Conservation (phyloP, 768 basidiomycete species). For the Hygrocybe coccinea region DNA sequence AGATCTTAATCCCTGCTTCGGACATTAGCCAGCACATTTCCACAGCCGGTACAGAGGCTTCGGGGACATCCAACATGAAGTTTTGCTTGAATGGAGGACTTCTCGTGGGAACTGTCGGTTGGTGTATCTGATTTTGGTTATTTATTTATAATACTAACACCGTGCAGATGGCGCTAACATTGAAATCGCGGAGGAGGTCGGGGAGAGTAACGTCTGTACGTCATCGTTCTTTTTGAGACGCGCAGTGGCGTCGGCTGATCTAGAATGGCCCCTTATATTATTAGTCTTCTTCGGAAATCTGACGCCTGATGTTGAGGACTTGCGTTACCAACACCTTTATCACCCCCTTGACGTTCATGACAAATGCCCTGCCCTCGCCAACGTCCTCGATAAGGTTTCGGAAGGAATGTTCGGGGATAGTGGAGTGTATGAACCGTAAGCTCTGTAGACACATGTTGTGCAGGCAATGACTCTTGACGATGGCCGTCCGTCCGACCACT, state of each 20-base stretch:
- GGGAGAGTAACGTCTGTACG: conserved; percentile 87
- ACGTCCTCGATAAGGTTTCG: conserved; percentile 73
- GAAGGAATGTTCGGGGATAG: conserved; percentile 77
- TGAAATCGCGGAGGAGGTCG: conserved; percentile 90
- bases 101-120: conserved; percentile 75
- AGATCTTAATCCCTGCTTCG: conserved; percentile 83
- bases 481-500: conserved; percentile 5
- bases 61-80: conserved; percentile 81
- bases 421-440: conserved; percentile 79
- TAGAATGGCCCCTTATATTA: neutral
- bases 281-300: conserved; percentile 87
- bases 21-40: conserved; percentile 97
- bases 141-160: neutral
- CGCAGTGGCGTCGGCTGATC: neutral
- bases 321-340: conserved; percentile 83
- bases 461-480: conserved; percentile 9
- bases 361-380: conserved; percentile 77
- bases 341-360: conserved; percentile 75
- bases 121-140: conserved; percentile 14
- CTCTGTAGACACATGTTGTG: conserved; percentile 13
- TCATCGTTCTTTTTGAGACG: conserved; percentile 27
- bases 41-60: conserved; percentile 92
- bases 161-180: conserved; percentile 83
- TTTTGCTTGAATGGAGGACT: conserved; percentile 90
- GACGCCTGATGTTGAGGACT: conserved; percentile 80